Base-by-base conservation (phyloP, 1,284 basidiomycete species). In the Athelia sp. region DNA sequence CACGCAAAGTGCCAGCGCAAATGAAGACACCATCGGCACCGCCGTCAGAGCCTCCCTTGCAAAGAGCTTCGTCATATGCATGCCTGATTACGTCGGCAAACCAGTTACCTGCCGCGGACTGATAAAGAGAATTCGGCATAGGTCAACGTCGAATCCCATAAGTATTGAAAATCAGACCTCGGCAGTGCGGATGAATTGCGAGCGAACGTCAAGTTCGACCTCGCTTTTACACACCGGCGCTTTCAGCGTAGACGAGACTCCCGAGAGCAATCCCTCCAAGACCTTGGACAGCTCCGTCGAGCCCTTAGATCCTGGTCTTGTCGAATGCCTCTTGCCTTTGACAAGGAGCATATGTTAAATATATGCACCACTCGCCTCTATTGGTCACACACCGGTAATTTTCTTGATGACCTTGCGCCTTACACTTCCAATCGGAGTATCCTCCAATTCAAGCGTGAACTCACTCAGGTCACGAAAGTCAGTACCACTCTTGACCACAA, bases 391-490 rank as follows among this genome's bases (percentile, higher is more conserved):
- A 82, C 88, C 90, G 51, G 67, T 77, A 34, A 95, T 72, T 8
- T 68, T 62, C 36, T 71, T 78, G 56, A 97, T 84, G 2, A 87
- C 70, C 52, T 84, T 84, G 46, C 67, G 74, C 52, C 93, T 78
- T 1, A 90, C 67, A 54, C 82, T 84, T 1, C 82, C 82, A 31
- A 71, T 63, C 1, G 84, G 78, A 1, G 84, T 76, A 45, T 81
- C 71, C 31, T 74, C 71, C 2, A 96, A 69, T 50, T 82, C 79
- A 17, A 96, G 67, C 0, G 66, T 71, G 38, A 93, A 71, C 53
- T 90, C 85, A 46, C 89, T 90, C 22, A 96, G 69, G 55, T 96
- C 92, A 29, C 90, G 80, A 64, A 97, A 97, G 67, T 97, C 93
- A 4, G 88, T 91, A 4, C 93, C 93, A 55, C 88, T 92, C 66